phyloP scores from a whole-genome alignment of 495 filamentous ascomycete species.

The Clohesyomyces aquaticus region DNA sequence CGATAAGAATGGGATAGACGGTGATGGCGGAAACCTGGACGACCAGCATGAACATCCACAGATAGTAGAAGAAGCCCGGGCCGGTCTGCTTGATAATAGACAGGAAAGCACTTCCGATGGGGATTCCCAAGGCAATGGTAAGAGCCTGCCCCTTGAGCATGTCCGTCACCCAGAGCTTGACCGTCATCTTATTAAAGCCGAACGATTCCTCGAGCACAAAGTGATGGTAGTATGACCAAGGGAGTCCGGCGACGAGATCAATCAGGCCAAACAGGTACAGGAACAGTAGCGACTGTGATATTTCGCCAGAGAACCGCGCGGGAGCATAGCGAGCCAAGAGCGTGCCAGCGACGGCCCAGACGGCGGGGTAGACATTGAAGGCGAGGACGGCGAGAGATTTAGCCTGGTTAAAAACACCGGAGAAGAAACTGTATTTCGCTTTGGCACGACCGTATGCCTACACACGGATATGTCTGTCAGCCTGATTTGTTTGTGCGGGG shows the following conservation, averaged over 20 bases:
- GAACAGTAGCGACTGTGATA: constrained; percentile 90
- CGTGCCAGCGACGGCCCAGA: constrained; percentile 81
- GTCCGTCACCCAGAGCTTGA: constrained; percentile 85
- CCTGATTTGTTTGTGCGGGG: constrained; percentile 23
- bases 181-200: constrained; percentile 97
- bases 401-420: constrained; percentile 77
- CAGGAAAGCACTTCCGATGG: constrained; percentile 87
- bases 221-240: constrained; percentile 84
- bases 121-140: constrained; percentile 74
- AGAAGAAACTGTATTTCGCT: constrained; percentile 81
- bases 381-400: constrained; percentile 88
- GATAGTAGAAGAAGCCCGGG: constrained; percentile 92
- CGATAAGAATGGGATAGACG: constrained; percentile 90
- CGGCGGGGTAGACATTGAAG: constrained; percentile 83
- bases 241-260: constrained; percentile 75
- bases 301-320: constrained; percentile 81
- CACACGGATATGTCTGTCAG: constrained; percentile 10
- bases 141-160: constrained; percentile 89
- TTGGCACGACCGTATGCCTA: constrained; percentile 94
- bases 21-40: constrained; percentile 93
- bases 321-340: constrained; percentile 75
- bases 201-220: constrained; percentile 97
- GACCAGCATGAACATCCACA: constrained; percentile 87
- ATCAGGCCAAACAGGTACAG: constrained; percentile 83
- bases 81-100: constrained; percentile 90